Evolutionary conservation across 1,284 basidiomycete species (phyloP).

Genomic region (Cerioporus squamosus): DNA sequence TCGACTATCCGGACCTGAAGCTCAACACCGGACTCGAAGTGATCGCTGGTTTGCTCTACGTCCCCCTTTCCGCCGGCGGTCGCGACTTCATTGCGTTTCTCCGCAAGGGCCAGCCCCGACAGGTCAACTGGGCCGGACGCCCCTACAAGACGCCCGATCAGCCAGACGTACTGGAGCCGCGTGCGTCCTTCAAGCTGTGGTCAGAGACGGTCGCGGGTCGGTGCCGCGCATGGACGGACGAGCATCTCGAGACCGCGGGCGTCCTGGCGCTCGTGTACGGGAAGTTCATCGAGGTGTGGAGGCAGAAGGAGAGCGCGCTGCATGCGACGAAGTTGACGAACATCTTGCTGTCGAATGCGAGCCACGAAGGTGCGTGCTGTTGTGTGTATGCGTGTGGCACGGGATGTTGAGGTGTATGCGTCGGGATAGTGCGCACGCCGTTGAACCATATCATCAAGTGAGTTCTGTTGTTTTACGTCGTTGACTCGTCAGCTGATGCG

Average conservation of each 20-base stretch:
- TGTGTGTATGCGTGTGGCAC: slow-evolving; percentile 7
- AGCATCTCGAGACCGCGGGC: slow-evolving; percentile 87
- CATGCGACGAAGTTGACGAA: slow-evolving; percentile 82
- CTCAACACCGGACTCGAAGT: slow-evolving; percentile 71
- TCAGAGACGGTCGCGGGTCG: slow-evolving; percentile 77
- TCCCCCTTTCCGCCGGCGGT: slow-evolving; percentile 75
- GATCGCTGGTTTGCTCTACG: slow-evolving; percentile 81
- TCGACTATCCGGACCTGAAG: slow-evolving; percentile 80
- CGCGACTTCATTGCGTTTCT: slow-evolving; percentile 86
- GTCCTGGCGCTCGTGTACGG: slow-evolving; percentile 87
- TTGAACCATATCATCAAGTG: slow-evolving; percentile 80
- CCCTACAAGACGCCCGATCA: slow-evolving; percentile 57
- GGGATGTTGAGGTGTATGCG: neutral
- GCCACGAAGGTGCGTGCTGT: slow-evolving; percentile 71
- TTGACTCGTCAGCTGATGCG: slow-evolving; percentile 3
- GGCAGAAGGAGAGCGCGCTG: slow-evolving; percentile 82
- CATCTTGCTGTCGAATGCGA: slow-evolving; percentile 85
- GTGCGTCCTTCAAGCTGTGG: slow-evolving; percentile 86
- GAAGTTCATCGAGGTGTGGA: slow-evolving; percentile 90
- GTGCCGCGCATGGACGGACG: slow-evolving; percentile 82
- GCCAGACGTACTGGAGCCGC: slow-evolving; percentile 64
- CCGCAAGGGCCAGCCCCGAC: slow-evolving; percentile 74
- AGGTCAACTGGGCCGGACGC: slow-evolving; percentile 83
- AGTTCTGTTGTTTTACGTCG: slow-evolving; percentile 15
- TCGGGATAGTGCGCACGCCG: slow-evolving; percentile 65